Percentiles rank a stretch among this genome's conserved stretches.
Evolutionary conservation across 257 asterid genomes (phyloP).

Genomic region (Echium plantagineum): DNA sequence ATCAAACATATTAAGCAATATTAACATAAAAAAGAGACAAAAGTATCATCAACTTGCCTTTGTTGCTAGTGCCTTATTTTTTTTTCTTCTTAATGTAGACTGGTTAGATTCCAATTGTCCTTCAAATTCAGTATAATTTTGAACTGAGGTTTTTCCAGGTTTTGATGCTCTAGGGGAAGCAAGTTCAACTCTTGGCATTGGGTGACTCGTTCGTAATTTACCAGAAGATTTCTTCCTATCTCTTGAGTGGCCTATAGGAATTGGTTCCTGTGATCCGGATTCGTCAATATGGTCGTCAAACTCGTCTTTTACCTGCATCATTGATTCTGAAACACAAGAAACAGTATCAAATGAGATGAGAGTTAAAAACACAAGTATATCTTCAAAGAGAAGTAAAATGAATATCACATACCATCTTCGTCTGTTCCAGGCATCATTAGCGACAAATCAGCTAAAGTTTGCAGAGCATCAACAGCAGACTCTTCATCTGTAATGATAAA

Average conservation of each 20-base stretch:
- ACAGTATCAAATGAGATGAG: background rate
- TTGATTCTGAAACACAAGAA: conserved; percentile 21
- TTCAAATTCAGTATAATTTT: conserved; percentile 37
- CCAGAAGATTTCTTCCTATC: conserved; percentile 36
- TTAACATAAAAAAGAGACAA: conserved; percentile 8
- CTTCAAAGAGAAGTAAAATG: background rate
- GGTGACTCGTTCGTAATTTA: conserved; percentile 37
- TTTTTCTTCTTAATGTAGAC: conserved; percentile 32
- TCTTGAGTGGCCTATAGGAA: conserved; percentile 25
- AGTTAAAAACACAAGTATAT: too few species aligned
- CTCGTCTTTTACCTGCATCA: conserved; percentile 30
- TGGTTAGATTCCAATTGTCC: conserved; percentile 33
- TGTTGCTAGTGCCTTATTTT: conserved; percentile 31
- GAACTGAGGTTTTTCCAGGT: conserved; percentile 34
- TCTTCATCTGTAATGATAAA: too few species aligned
- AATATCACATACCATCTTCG: conserved; percentile 52
- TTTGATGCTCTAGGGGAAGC: conserved; percentile 38
- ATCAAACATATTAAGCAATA: conserved; percentile 10
- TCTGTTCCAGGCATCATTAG: conserved; percentile 60
- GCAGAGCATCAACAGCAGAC: conserved; percentile 65
- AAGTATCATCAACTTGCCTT: conserved; percentile 31
- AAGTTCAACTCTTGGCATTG: conserved; percentile 35
- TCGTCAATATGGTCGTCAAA: conserved; percentile 45
- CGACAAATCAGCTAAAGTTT: conserved; percentile 77
- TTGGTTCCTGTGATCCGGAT: conserved; percentile 40